phyloP scores from a whole-genome alignment of 164 flowering plant genomes.

The Stephania yunnanensis region DNA sequence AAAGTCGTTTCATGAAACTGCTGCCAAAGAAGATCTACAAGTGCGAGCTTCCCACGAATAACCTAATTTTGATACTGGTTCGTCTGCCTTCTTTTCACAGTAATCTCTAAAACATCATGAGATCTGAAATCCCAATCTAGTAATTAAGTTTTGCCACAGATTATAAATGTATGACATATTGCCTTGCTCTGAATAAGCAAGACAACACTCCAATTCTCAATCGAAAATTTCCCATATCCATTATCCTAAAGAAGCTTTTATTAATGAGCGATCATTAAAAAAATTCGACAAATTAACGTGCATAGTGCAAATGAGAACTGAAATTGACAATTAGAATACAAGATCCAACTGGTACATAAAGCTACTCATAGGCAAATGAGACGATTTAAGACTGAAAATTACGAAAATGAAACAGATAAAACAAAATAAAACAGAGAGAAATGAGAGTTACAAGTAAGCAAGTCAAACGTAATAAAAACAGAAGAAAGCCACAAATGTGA shows the following conservation, averaged over 20 bases:
- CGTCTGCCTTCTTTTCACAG: slow-evolving; percentile 60
- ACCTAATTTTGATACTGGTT: slow-evolving; percentile 63
- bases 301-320: background rate
- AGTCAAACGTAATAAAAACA: background rate
- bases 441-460: background rate
- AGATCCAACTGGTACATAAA: background rate
- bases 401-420: background rate
- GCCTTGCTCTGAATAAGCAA: background rate
- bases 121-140: slow-evolving; percentile 36
- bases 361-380: background rate
- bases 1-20: slow-evolving; percentile 1
- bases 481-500: background rate
- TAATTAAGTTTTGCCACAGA: background rate
- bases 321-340: background rate
- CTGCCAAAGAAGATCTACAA: slow-evolving; percentile 94
- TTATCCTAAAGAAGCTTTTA: background rate
- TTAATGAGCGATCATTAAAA: background rate
- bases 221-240: background rate
- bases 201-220: background rate
- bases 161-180: background rate
- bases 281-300: background rate
- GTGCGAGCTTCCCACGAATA: slow-evolving; percentile 80
- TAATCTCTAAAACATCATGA: slow-evolving; percentile 89
- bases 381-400: background rate
- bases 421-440: background rate